A percentile compares a stretch with the other conserved stretches of the same genome.
Evolutionary conservation across 2,329 filamentous ascomycete species (phyloP).

Genomic region (Fusarium sp.): DNA sequence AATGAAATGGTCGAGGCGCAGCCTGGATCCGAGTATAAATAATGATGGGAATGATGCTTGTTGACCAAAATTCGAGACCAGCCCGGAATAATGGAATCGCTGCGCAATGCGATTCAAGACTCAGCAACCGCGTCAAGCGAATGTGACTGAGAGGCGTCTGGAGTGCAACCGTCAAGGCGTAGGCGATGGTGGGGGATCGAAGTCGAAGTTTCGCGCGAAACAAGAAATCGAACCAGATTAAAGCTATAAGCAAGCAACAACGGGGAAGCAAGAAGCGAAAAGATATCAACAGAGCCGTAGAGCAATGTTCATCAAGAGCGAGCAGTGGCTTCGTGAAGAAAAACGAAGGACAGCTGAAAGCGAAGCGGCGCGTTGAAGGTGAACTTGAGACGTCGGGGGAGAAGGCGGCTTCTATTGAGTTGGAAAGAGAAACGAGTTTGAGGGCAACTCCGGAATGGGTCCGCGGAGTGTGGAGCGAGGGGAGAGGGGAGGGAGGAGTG

Average conservation of each 20-base stretch:
- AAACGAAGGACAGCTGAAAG: constrained; percentile 45
- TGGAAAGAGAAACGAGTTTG: constrained; percentile 41
- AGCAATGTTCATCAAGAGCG: constrained; percentile 41
- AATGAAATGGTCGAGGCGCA: constrained; percentile 46
- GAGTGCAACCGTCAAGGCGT: constrained; percentile 54
- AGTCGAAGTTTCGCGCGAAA: constrained; percentile 44
- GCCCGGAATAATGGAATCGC: constrained; percentile 52
- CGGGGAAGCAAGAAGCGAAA: constrained; percentile 44
- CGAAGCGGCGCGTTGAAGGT: constrained; percentile 32
- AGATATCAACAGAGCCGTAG: constrained; percentile 43
- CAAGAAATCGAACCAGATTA: constrained; percentile 50
- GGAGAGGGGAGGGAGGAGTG: constrained; percentile 38
- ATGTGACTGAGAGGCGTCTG: constrained; percentile 47
- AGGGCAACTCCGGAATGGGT: constrained; percentile 45
- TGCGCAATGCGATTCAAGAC: constrained; percentile 44
- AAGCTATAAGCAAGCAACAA: constrained; percentile 57
- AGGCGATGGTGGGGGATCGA: constrained; percentile 45
- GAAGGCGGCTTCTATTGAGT: constrained; percentile 37
- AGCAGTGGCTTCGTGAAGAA: constrained; percentile 40
- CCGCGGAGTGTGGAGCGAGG: constrained; percentile 48
- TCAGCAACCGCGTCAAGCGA: constrained; percentile 60
- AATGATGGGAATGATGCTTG: constrained; percentile 41
- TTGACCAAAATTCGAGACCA: constrained; percentile 58
- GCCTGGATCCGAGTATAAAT: constrained; percentile 44
- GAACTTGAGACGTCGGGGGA: constrained; percentile 40